These are phyloP conservation scores for Podila epigama DNA, from an alignment of 192 early-diverging fungal genomes.

Conservation along the genomic window DNA sequence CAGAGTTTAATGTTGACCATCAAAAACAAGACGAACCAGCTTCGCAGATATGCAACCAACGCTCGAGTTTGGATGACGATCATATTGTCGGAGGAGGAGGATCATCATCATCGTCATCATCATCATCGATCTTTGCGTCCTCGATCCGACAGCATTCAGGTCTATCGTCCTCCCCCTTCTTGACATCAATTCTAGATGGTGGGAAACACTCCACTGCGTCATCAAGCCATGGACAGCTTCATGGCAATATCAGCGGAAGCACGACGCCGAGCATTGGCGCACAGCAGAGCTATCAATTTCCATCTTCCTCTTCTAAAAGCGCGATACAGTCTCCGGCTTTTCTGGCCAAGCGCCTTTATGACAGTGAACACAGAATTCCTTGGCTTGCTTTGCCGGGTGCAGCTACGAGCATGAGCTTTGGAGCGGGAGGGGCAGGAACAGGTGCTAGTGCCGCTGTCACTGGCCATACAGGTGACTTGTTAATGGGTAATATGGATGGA, in stretches of 20 bases:
- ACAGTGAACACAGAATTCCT: background rate
- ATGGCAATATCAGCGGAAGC: too few species aligned
- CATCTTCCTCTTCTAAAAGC: background rate
- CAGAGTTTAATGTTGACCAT: too few species aligned
- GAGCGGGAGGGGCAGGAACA: too few species aligned
- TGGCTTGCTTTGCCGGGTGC: background rate
- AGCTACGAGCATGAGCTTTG: too few species aligned
- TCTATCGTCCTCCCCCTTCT: background rate
- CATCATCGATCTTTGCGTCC: too few species aligned
- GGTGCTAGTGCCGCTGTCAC: too few species aligned
- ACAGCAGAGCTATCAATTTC: background rate
- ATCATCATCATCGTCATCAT: too few species aligned
- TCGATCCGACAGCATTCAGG: too few species aligned
- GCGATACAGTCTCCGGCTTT: conserved; percentile 1
- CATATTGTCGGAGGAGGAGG: too few species aligned
- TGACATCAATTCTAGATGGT: background rate
- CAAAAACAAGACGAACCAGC: background rate
- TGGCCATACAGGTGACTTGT: too few species aligned
- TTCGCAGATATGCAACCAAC: background rate
- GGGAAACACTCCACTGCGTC: background rate
- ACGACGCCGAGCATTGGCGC: too few species aligned
- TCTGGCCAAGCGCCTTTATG: background rate
- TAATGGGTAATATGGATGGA: too few species aligned
- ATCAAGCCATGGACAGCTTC: background rate
- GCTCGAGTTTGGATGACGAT: background rate